phyloP scores from a whole-genome alignment of 305 asterid genomes.

The Fraxinus dipetala region DNA sequence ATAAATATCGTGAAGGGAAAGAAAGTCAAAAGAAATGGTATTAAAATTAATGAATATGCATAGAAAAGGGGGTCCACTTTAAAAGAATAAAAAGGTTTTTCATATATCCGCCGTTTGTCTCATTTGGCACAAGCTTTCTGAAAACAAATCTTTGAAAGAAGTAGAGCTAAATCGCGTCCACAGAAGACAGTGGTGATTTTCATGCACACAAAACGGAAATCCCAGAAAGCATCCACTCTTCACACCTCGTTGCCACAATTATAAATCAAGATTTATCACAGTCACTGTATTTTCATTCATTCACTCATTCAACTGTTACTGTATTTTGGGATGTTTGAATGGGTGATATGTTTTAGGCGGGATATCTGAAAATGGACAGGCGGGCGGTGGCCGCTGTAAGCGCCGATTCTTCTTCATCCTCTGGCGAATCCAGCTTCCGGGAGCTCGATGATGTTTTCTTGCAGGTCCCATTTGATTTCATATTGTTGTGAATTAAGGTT shows the following conservation, averaged over 20 bases:
- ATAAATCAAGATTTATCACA: background rate
- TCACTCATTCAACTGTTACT: background rate
- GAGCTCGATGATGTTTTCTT: slow-evolving; percentile 77
- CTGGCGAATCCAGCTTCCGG: slow-evolving; percentile 71
- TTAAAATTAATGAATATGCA: background rate
- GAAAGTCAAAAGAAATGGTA: background rate
- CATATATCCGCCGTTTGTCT: slow-evolving; percentile 1
- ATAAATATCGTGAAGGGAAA: background rate
- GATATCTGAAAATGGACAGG: slow-evolving; percentile 43
- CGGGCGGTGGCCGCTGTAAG: slow-evolving; percentile 10
- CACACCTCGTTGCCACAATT: background rate
- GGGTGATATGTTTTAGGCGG: slow-evolving; percentile 26
- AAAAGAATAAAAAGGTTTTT: background rate
- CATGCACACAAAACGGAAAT: slow-evolving; percentile 5
- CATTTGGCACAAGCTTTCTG: background rate
- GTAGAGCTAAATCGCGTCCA: background rate
- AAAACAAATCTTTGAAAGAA: background rate
- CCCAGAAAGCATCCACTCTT: background rate
- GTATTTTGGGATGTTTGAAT: background rate
- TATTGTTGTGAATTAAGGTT: background rate
- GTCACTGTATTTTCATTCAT: background rate
- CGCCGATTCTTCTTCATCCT: slow-evolving; percentile 44
- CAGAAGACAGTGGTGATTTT: background rate
- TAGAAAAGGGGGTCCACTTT: background rate
- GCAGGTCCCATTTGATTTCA: slow-evolving; percentile 49